Conservation (phyloP, 148 eudicot genomes). For the Camellia sinensis region DNA sequence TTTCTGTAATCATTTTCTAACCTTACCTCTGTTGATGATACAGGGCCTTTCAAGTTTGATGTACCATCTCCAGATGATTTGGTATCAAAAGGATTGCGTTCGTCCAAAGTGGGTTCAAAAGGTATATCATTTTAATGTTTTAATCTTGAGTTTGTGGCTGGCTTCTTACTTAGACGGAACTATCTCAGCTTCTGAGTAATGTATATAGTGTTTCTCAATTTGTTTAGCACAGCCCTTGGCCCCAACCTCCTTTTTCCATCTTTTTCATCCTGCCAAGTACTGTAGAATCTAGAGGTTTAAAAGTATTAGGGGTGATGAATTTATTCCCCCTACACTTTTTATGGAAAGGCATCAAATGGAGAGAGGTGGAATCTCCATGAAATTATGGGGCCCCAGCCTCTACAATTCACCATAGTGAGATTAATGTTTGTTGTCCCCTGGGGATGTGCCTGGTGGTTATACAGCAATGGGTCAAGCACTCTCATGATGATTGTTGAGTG, state of each 20-base stretch:
- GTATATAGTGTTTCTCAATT: too few species aligned
- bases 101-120: conserved; percentile 41
- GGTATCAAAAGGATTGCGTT: conserved; percentile 52
- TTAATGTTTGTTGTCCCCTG: not conserved
- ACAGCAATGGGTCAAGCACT: not conserved
- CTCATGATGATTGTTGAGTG: not conserved
- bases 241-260: too few species aligned
- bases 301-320: not conserved
- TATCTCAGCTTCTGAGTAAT: too few species aligned
- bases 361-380: not conserved
- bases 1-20: conserved; percentile 12
- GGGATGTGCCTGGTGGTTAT: not conserved
- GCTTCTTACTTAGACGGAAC: not conserved
- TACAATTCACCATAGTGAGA: not conserved
- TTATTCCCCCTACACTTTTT: not conserved
- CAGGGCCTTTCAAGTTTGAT: conserved; percentile 92
- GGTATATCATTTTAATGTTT: conserved; percentile 37
- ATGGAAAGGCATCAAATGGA: not conserved
- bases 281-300: not conserved
- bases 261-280: not conserved
- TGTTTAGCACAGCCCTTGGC: too few species aligned
- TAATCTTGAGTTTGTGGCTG: not conserved
- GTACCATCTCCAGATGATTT: conserved; percentile 82
- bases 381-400: not conserved
- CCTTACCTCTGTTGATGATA: conserved; percentile 24